Evolutionary conservation across 306 rosid species (phyloP).

Genomic region (Pueraria montana): DNA sequence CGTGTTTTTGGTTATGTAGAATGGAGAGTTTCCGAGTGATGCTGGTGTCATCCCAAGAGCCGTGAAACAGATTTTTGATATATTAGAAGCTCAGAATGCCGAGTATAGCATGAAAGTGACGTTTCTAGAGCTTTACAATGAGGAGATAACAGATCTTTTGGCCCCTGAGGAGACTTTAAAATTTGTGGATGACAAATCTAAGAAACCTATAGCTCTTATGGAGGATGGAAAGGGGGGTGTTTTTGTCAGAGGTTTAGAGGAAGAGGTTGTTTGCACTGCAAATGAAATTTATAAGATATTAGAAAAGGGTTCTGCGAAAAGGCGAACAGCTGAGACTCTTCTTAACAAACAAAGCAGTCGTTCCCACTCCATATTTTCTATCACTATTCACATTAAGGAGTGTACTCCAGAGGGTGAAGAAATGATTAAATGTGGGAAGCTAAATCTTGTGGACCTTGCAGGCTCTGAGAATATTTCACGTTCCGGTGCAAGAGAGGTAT

Average conservation of each 20-base stretch:
- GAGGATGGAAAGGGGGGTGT: conserved; percentile 99
- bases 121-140: conserved; percentile 95
- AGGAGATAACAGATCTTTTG: conserved; percentile 94
- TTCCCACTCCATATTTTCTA: conserved; percentile 97
- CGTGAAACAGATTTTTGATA: conserved; percentile 93
- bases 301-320: conserved; percentile 97
- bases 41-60: conserved; percentile 99
- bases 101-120: conserved; percentile 99
- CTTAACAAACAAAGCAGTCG: conserved; percentile 99
- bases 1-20: conserved; percentile 57
- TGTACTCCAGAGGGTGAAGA: conserved; percentile 99
- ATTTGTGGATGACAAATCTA: conserved; percentile 89
- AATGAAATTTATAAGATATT: conserved; percentile 97
- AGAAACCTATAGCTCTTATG: conserved; percentile 98
- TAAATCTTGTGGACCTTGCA: conserved; percentile 98
- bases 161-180: conserved; percentile 90
- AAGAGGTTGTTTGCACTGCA: conserved; percentile 98
- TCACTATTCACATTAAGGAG: conserved; percentile 99
- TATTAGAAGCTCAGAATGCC: conserved; percentile 93
- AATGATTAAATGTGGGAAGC: conserved; percentile 98
- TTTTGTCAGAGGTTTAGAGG: conserved; percentile 96
- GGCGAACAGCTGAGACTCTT: conserved; percentile 99
- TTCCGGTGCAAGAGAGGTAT: conserved; percentile 99
- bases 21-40: conserved; percentile 97
- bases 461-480: conserved; percentile 99